These are phyloP conservation scores for Blastomyces gilchristii DNA, from an alignment of 2,329 filamentous ascomycete species.

Conservation along the genomic window DNA sequence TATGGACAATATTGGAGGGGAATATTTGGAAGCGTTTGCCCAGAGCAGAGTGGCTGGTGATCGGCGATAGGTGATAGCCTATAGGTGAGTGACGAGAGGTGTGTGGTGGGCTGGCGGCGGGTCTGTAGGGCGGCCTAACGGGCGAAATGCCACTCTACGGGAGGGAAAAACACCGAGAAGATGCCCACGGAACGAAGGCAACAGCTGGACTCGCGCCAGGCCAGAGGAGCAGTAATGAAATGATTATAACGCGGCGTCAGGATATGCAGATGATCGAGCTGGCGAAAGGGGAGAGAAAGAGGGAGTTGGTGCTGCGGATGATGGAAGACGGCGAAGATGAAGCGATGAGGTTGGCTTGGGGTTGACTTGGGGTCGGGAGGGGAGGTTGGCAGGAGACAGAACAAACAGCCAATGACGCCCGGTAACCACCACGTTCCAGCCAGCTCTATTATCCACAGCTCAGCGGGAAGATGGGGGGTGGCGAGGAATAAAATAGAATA, in stretches of 20 bases:
- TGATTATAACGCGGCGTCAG: not conserved
- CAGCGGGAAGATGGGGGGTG: no score
- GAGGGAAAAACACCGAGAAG: not conserved
- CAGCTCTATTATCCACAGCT: not conserved
- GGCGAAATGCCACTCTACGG: not conserved
- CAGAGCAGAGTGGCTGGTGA: not conserved
- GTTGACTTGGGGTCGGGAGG: no score
- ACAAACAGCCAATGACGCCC: not conserved
- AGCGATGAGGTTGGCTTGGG: not conserved
- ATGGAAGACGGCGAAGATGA: not conserved
- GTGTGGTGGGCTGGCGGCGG: constrained; percentile 7
- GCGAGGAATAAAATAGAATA: not conserved
- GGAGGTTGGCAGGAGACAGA: no score
- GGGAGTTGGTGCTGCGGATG: not conserved
- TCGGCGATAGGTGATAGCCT: not conserved
- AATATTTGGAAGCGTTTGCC: not conserved
- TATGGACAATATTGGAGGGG: constrained; percentile 5
- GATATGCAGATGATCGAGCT: not conserved
- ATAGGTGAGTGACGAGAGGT: constrained; percentile 8
- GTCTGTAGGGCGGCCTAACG: not conserved
- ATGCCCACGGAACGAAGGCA: not conserved
- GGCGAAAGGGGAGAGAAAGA: not conserved
- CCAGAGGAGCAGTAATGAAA: not conserved
- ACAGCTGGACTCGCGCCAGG: not conserved
- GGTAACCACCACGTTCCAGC: not conserved